These are phyloP conservation scores for Stereocaulon alpinum DNA, from an alignment of 495 filamentous ascomycete species.

Conservation along the genomic window DNA sequence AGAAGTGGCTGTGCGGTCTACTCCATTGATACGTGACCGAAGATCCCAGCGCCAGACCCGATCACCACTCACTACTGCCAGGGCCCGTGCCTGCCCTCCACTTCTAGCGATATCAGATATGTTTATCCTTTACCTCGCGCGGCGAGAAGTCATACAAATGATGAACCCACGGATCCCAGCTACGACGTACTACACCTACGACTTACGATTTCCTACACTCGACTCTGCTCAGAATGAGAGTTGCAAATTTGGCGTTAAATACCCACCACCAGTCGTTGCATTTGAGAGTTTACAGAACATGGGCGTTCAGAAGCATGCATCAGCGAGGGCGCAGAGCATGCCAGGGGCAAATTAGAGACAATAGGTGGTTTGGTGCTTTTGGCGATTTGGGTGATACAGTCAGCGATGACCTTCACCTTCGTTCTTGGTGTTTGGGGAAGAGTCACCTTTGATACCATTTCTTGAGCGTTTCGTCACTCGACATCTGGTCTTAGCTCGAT, in stretches of 20 bases:
- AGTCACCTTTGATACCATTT: background rate
- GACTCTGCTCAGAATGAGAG: background rate
- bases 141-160: background rate
- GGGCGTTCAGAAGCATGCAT: slow-evolving; percentile 5
- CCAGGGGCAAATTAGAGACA: background rate
- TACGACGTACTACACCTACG: background rate
- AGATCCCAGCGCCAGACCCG: background rate
- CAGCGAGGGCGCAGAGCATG: slow-evolving; percentile 1
- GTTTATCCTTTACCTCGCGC: too few species aligned
- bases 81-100: background rate
- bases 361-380: background rate
- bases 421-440: background rate
- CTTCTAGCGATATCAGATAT: background rate
- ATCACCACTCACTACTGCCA: background rate
- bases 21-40: background rate
- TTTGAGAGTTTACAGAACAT: background rate
- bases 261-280: background rate
- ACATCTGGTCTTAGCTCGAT: background rate
- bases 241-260: background rate
- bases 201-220: background rate
- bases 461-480: background rate
- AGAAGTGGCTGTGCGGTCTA: background rate
- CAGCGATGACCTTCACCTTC: background rate
- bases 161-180: background rate
- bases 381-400: background rate